phyloP scores from a whole-genome alignment of 2,329 filamentous ascomycete species.

The Epichloe typhina region DNA sequence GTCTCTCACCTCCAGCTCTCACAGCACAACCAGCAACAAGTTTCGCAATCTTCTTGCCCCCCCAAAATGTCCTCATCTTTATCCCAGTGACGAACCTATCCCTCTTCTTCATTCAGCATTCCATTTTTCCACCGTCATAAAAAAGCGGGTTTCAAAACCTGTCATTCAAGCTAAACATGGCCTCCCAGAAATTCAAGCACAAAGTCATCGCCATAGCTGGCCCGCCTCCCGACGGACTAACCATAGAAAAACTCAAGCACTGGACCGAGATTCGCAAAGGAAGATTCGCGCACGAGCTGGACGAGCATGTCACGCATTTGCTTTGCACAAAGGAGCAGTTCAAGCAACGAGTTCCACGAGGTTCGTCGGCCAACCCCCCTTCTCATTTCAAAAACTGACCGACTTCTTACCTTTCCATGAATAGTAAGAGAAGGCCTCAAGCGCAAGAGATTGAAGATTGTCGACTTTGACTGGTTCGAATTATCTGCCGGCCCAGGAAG shows the following conservation, averaged over 20 bases:
- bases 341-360: slow-evolving; percentile 26
- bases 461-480: slow-evolving; percentile 40
- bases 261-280: slow-evolving; percentile 58
- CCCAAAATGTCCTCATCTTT: not conserved
- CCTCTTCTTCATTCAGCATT: too few species aligned
- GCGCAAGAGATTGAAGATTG: slow-evolving; percentile 24
- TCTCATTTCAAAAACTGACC: too few species aligned
- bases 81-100: not conserved
- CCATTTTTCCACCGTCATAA: too few species aligned
- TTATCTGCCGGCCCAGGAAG: slow-evolving; percentile 23
- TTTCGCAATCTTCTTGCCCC: not conserved
- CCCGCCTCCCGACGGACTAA: slow-evolving; percentile 35
- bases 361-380: slow-evolving; percentile 13
- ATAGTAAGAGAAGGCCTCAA: slow-evolving; percentile 25
- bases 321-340: slow-evolving; percentile 53
- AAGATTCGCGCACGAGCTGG: slow-evolving; percentile 36
- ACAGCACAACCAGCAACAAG: not conserved
- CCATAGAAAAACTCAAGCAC: slow-evolving; percentile 41
- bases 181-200: not conserved
- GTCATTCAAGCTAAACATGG: not conserved
- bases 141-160: not conserved
- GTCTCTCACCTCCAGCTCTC: not conserved
- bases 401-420: not conserved
- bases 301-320: slow-evolving; percentile 54
- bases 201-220: slow-evolving; percentile 42